Evolutionary conservation across 495 filamentous ascomycete species (phyloP), one percentile per base, ranked within the genome.

Genomic region (Penicillium pancosmium): DNA sequence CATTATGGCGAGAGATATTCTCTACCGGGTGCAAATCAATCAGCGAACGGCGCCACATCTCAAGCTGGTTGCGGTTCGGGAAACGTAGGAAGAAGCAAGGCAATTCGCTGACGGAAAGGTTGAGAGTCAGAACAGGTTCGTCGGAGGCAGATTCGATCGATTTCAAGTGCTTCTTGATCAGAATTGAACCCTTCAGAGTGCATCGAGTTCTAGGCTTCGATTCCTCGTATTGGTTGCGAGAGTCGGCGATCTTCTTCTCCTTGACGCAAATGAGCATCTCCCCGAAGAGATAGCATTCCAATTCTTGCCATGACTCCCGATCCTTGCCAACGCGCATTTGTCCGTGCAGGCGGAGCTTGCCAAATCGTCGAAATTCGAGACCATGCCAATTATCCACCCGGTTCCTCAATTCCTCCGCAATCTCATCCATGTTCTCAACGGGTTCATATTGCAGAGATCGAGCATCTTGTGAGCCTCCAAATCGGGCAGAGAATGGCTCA

Each of bases 191-290:
- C 75, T 99, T 99, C 35, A 99, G 78, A 7, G 92, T 97, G 75
- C 87, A 97, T 54, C 91, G 86, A 4, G 82, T 86, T 70, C 89
- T 94, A 47, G 77, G 80, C 65, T 78, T 80, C n/a, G 73, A 70
- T 5, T 86, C 84, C 33, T 82, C 78, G 23, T 76, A 77, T 25
- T 84, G 83, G 38, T 51, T 34, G 10, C 85, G 83, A 62, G 87
- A 81, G 7, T 82, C 80, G 4, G 78, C 61, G 25, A 80, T 72
- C 72, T 92, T 95, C 82, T 96, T 97, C 68, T 98, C 94, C 74
- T 97, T 99, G 58, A 98, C 92, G 70, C 94, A 99, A 62, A 99
- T 99, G 52, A 99, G 92, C 94, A 99, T 99, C 74, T 98, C 94
- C 4, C 88, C 90, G 68, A 98, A 99, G 19, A 99, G 83, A 74